Conservation (phyloP, 495 filamentous ascomycete genomes). For the Neurospora tetraspora region DNA sequence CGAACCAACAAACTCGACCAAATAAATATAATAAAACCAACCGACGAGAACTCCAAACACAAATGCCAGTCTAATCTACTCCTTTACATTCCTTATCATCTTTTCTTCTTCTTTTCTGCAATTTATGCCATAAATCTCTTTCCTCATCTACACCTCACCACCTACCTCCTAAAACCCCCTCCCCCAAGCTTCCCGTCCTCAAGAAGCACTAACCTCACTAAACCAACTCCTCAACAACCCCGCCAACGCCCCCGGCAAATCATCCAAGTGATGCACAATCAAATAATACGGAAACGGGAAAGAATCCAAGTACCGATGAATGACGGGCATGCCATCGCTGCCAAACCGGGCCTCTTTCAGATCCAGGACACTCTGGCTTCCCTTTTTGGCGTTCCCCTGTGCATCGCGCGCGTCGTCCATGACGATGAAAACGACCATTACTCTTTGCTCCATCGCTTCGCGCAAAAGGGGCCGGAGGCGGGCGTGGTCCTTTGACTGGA, state of each 20-base stretch:
- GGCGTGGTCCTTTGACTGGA: conserved; percentile 68
- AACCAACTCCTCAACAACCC: conserved; percentile 93
- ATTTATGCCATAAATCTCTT: no score
- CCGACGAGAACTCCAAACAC: no score
- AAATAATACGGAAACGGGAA: conserved; percentile 97
- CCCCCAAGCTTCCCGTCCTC: neutral
- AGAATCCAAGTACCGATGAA: conserved; percentile 81
- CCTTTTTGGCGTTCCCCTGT: conserved; percentile 9
- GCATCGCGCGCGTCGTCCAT: conserved; percentile 60
- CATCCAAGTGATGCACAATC: conserved; percentile 82
- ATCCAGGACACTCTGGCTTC: conserved; percentile 56
- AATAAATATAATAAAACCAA: no score
- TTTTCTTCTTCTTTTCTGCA: no score
- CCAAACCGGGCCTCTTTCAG: conserved; percentile 73
- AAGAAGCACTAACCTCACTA: conserved; percentile 59
- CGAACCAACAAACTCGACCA: no score
- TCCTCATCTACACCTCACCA: no score
- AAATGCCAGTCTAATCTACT: no score
- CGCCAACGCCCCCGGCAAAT: conserved; percentile 80
- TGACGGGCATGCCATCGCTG: conserved; percentile 51
- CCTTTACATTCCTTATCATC: no score
- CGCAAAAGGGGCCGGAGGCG: conserved; percentile 68
- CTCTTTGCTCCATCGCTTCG: conserved; percentile 79
- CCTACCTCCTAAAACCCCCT: no score
- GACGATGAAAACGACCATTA: conserved; percentile 97